Base-by-base conservation (phyloP, 805 yeast genomes). In the Saturnispora sanitii region DNA sequence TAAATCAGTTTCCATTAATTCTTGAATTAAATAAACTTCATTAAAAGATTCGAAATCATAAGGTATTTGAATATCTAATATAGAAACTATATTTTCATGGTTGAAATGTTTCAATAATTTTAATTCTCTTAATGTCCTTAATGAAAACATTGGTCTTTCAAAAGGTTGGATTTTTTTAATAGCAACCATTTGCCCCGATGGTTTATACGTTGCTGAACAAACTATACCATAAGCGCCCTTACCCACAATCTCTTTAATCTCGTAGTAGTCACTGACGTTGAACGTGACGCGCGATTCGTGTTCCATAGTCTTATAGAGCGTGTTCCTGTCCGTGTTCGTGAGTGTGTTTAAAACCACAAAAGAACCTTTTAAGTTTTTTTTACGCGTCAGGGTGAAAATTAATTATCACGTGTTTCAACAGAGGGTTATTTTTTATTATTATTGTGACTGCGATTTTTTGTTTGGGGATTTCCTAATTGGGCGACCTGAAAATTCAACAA, bases 201-300 rank as follows among this genome's bases (percentile, higher is more conserved):
- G 95, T 53, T 75, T 74, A 61, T 90, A 95, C 9, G 79, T 62
- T 0, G 96, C 96, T 9, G 90, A 76, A 59, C 96, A 79, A 9
- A 90, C 97, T 11, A 88, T 77, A 5, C 97, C 97, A 56, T 90
- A 90, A 0, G 97, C 96, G 16, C 97, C 97, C 60, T 87, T 95
- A 7, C 97, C 97, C 2, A 90, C 79, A 13, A 90, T 74, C 49
- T 84, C 86, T 38, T 79, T 68, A 35, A 90, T 77, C 58, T 86
- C 86, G 60, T 88, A 90, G 54, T 84, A 87, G 46, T 82, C 83
- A 22, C 88, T 78, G 21, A 90, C 90, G 58, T 86, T 85, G 68
- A 90, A 90, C n/a, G 75, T 57, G 28, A 61, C 57, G 40, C 56
- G 61, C 1, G 61, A 54, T 34, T 51, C 58, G 15, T 31, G 30